Percentiles rank a stretch among this genome's conserved stretches.
Conservation (phyloP, 2,329 filamentous ascomycete species). For the Pseudopyricularia cyperi region DNA sequence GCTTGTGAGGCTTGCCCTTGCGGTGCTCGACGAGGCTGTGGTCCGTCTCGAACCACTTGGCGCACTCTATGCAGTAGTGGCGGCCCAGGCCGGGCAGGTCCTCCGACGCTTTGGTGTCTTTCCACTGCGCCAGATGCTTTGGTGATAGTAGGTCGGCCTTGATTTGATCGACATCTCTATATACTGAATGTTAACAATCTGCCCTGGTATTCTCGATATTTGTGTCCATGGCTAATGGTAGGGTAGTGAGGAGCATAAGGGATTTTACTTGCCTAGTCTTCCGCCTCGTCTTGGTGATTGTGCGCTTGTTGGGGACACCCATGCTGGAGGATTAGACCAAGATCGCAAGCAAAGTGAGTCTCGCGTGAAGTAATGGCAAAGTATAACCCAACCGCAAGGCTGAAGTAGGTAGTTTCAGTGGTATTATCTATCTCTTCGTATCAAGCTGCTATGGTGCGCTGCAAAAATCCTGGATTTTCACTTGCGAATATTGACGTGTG, state of each 20-base stretch:
- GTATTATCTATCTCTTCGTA: background rate
- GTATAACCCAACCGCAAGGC: background rate
- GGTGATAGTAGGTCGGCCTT: slow-evolving; percentile 67
- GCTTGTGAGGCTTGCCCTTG: slow-evolving; percentile 87
- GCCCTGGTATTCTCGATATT: background rate
- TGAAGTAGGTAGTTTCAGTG: background rate
- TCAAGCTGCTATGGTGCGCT: background rate
- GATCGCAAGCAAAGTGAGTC: background rate
- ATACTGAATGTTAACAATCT: background rate
- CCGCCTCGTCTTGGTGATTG: slow-evolving; percentile 62
- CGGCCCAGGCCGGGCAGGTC: slow-evolving; percentile 79
- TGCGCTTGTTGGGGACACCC: slow-evolving; percentile 54
- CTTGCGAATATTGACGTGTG: background rate
- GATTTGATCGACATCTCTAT: slow-evolving; percentile 85
- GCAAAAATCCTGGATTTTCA: background rate
- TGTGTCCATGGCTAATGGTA: too few species aligned
- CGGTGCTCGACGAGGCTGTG: slow-evolving; percentile 61
- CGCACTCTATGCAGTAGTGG: slow-evolving; percentile 83
- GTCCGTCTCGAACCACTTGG: slow-evolving; percentile 91
- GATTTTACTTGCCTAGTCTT: slow-evolving; percentile 43
- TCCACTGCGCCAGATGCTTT: slow-evolving; percentile 69
- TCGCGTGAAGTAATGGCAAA: background rate
- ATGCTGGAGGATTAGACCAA: slow-evolving; percentile 28
- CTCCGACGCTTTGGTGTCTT: slow-evolving; percentile 65
- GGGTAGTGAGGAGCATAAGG: background rate